Evolutionary conservation across 2,329 filamentous ascomycete species (phyloP).

Genomic region (Aureobasidium sp.): DNA sequence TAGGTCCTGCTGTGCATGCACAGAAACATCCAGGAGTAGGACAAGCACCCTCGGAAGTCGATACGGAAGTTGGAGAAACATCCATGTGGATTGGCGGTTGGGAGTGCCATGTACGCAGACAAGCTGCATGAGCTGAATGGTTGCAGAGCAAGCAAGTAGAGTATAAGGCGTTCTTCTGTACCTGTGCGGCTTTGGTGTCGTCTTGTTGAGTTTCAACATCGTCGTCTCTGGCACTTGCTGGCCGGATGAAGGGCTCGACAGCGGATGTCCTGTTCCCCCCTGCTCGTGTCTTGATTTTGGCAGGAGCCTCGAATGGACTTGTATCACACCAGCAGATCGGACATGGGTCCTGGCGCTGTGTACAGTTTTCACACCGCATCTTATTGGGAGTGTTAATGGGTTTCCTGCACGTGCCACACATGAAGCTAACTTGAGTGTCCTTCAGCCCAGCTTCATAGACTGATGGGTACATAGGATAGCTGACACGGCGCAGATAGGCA

Average conservation of each 20-base stretch:
- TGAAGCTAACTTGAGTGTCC: constrained; percentile 45
- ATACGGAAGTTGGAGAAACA: not conserved
- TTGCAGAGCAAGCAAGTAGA: constrained; percentile 52
- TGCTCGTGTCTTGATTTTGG: constrained; percentile 23
- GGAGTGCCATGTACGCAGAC: constrained; percentile 47
- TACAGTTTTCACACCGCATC: constrained; percentile 44
- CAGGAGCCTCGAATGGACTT: constrained; percentile 28
- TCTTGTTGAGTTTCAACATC: not conserved
- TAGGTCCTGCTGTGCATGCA: constrained; percentile 7
- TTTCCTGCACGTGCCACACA: constrained; percentile 48
- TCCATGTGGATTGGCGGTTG: not conserved
- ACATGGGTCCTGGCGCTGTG: constrained; percentile 32
- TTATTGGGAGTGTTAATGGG: constrained; percentile 46
- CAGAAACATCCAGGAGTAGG: constrained; percentile 4
- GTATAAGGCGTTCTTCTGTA: constrained; percentile 35
- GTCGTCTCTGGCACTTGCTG: not conserved
- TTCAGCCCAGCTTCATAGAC: constrained; percentile 49
- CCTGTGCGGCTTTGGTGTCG: not conserved
- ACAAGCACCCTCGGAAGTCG: constrained; percentile 3
- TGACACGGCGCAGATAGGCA: constrained; percentile 46
- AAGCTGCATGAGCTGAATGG: constrained; percentile 51
- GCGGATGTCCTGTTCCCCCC: not conserved
- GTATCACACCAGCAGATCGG: constrained; percentile 36
- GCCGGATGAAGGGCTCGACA: not conserved
- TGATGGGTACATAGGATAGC: constrained; percentile 46